Conservation (phyloP, 768 basidiomycete genomes). For the Russula dissimulans region DNA sequence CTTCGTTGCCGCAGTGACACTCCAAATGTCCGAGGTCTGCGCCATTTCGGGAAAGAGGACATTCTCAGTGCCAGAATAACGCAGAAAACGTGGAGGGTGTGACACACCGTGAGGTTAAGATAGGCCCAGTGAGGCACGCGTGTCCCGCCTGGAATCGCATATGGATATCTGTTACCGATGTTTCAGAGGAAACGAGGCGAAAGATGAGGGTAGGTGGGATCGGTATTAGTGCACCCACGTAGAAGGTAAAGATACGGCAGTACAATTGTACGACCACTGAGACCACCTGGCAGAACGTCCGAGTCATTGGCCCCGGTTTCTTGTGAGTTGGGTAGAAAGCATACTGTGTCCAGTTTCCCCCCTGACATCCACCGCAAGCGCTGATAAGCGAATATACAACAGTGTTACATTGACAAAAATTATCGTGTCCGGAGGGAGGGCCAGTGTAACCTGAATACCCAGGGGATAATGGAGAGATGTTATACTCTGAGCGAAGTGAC, state of each 20-base stretch:
- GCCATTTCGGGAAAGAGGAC: background rate
- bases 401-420: background rate
- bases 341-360: background rate
- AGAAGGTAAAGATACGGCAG: background rate
- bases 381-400: slow-evolving; percentile 4
- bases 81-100: background rate
- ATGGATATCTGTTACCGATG: background rate
- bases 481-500: too few relatives aligned
- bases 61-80: background rate
- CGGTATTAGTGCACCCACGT: background rate
- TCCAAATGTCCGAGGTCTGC: background rate
- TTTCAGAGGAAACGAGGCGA: background rate
- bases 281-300: background rate
- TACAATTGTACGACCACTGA: background rate
- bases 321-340: too few relatives aligned
- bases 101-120: background rate
- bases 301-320: background rate
- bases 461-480: background rate
- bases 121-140: slow-evolving; percentile 1
- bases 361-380: background rate
- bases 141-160: background rate
- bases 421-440: background rate
- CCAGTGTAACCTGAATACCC: background rate
- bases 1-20: background rate
- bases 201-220: too few relatives aligned